Percentiles rank a stretch among this genome's conserved stretches.
phyloP scores from a whole-genome alignment of 1,284 basidiomycete genomes.

The Afroboletus lepidellus region DNA sequence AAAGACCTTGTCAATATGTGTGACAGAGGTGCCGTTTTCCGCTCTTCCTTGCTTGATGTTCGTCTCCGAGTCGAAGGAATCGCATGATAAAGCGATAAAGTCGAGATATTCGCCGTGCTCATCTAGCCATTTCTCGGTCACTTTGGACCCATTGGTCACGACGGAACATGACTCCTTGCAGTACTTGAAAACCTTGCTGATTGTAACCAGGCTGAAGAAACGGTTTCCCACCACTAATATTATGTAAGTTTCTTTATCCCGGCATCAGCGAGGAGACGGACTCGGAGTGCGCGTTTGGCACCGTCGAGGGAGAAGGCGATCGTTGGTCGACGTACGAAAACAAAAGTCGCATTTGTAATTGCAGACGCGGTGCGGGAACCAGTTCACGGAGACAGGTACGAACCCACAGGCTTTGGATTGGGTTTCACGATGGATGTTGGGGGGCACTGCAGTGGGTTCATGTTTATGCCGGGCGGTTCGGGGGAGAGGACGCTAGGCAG shows the following conservation, averaged over 20 bases:
- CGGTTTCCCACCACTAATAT: slow-evolving; percentile 44
- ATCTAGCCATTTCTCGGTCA: slow-evolving; percentile 43
- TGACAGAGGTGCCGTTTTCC: slow-evolving; percentile 30
- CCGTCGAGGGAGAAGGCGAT: slow-evolving; percentile 38
- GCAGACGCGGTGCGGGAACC: slow-evolving; percentile 25
- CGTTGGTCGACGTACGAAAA: slow-evolving; percentile 33
- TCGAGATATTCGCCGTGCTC: slow-evolving; percentile 40
- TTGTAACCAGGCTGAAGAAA: slow-evolving; percentile 39
- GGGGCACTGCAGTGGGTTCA: neutral
- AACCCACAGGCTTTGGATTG: slow-evolving; percentile 10
- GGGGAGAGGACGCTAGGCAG: no score
- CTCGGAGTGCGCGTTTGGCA: slow-evolving; percentile 37
- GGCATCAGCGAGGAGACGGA: slow-evolving; percentile 36
- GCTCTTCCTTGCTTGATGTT: slow-evolving; percentile 38
- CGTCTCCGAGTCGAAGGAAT: slow-evolving; percentile 40
- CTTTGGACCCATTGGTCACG: slow-evolving; percentile 43
- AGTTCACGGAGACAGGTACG: slow-evolving; percentile 18
- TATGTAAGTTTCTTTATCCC: slow-evolving; percentile 47
- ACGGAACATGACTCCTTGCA: slow-evolving; percentile 43
- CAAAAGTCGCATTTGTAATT: slow-evolving; percentile 39
- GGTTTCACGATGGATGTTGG: neutral
- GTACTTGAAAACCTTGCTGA: slow-evolving; percentile 41
- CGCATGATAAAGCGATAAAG: slow-evolving; percentile 44
- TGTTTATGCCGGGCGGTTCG: no score
- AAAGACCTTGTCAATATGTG: slow-evolving; percentile 35